Evolutionary conservation across 2,329 filamentous ascomycete species (phyloP), one percentile per base, ranked within the genome.

Genomic region (Amphichorda felina): DNA sequence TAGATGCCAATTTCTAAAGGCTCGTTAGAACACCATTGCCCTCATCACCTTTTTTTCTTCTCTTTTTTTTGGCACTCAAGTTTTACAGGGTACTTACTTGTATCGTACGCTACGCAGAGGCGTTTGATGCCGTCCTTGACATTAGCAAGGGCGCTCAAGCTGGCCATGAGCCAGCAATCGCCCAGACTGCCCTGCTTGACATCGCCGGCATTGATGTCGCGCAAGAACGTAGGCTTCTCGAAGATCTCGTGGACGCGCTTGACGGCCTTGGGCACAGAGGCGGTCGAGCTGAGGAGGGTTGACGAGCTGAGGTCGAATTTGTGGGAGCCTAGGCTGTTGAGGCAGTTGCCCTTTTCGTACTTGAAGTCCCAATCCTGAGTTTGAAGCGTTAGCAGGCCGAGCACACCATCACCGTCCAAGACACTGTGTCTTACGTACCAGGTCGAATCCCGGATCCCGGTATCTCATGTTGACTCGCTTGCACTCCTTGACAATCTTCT

Each of bases 151-250:
- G 83, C 83, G 22, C 79, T 85, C 19, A 93, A 58, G 16, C 80
- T 80, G 6, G 84, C 81, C 57, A 91, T 79, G 35, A 87, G 72
- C 82, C 83, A 89, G 59, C 84, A 91, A 49, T 89, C 75, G n/a
- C 83, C 84, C 26, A 82, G 70, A 28, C 68, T 70, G 3, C 84
- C 84, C 49, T 91, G 84, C 48, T 83, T 82, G 39, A 88, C 74
- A 51, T 91, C 83, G 38, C 76, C 74, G 10, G 79, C 77, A 44
- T 76, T 74, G 39, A 84, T 63, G 34, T 74, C 76, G 34, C 61
- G 56, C 57, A 75, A 60, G 50, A 89, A 89, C 3, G 70, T 75
- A 1, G 82, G 80, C 15, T 76, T 75, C 43, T 85, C 79, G 45
- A 80, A 87, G 27, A 86, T 82, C 50, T 86, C 80, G 59, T 85